Base-by-base conservation (phyloP, 805 yeast species). In the Kuraishia capsulata region DNA sequence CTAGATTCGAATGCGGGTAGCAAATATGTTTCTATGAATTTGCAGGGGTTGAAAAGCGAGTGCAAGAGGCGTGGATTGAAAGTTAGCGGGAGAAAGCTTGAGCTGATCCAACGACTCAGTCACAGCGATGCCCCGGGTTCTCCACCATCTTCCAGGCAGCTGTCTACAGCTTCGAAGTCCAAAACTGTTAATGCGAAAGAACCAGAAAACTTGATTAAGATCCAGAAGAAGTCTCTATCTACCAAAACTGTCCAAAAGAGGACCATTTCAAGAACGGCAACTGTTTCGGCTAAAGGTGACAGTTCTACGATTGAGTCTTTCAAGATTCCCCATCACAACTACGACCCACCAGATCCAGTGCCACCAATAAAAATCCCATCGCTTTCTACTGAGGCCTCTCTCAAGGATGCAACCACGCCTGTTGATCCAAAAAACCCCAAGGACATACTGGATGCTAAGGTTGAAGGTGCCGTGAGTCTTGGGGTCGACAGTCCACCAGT, bases 81-180 rank as follows among this genome's bases (percentile, higher is more conserved):
- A 47, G 69, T 78, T 0, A 59, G 74, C n/a, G 88, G 88, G 11
- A 65, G 66, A 36, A 80, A 80, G 49, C 54, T 68, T 8, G 85
- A 80, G 23, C 57, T 80, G 19, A 64, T 78, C 20, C 63, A 60
- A 41, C 49, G 66, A 44, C 41, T 62, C 32, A 36, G 47, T 6
- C 45, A 45, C 26, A 17, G 14, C 33, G 48, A 45, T 14, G 32
- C 20, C 4, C 16, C 39, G 6, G 28, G 20, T 4, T 23, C 20
- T 11, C 16, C 30, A 3, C 35, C 24, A 5, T 28, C 19, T 16
- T 26, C 39, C 19, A 35, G 28, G 13, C n/a, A 23, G 18, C 5
- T 31, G 31, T 16, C 39, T 19, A 33, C 38, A 28, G 16, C 30
- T 11, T 10, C 32, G 4, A 25, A 14, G 11, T 20, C 10, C 24